Conservation (phyloP, 108 stramenopile species). For the Cyclotella choctawhatcheeana region DNA sequence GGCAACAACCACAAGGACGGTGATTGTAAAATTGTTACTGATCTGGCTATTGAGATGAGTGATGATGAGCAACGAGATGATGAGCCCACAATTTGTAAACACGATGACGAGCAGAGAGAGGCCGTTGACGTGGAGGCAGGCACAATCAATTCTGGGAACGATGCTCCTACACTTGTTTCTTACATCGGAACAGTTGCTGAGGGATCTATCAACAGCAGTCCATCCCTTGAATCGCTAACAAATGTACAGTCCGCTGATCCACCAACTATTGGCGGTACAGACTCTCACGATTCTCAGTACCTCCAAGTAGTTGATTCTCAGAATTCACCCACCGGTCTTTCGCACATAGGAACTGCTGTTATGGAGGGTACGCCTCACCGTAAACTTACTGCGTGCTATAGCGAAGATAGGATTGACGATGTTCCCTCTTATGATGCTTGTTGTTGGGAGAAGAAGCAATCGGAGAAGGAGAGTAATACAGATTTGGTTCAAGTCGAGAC, state of each 20-base stretch:
- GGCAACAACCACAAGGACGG: not conserved
- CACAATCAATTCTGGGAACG: not conserved
- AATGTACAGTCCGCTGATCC: not conserved
- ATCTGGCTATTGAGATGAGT: not conserved
- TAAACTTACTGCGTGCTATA: not conserved
- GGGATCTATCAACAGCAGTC: not conserved
- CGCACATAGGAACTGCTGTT: slow-evolving; percentile 5
- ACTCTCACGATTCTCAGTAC: not conserved
- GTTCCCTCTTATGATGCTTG: not conserved
- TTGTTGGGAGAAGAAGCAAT: slow-evolving; percentile 1
- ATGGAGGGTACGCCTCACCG: not conserved
- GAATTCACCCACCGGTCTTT: not conserved
- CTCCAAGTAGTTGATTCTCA: not conserved
- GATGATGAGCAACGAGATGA: slow-evolving; percentile 9
- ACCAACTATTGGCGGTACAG: not conserved
- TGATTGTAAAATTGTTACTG: not conserved
- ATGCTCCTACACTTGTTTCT: not conserved
- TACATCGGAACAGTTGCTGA: slow-evolving; percentile 20
- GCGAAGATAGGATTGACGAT: slow-evolving; percentile 1
- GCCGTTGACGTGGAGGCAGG: slow-evolving; percentile 1
- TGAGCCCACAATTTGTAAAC: not conserved
- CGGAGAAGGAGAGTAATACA: not conserved
- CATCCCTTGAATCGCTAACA: not conserved
- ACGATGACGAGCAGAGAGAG: not conserved
- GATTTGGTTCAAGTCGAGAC: slow-evolving; percentile 9